A percentile compares a stretch with the other conserved stretches of the same genome.
These are phyloP conservation scores for Nothopassalora personata DNA, from an alignment of 2,329 filamentous ascomycete species.

Conservation along the genomic window DNA sequence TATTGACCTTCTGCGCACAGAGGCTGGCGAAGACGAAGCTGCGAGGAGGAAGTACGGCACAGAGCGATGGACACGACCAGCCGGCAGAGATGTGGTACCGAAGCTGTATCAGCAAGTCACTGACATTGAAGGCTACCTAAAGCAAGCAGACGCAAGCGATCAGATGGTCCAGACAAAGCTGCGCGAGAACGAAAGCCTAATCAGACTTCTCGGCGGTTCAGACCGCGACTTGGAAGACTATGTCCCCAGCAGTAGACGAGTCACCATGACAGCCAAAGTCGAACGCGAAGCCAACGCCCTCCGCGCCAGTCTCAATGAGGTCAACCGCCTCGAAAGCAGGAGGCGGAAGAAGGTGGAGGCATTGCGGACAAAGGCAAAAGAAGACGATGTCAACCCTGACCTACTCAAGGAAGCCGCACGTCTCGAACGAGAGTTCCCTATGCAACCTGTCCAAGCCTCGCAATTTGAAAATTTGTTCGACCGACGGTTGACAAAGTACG, in stretches of 20 bases:
- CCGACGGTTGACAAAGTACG: conserved; percentile 72
- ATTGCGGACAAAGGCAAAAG: conserved; percentile 70
- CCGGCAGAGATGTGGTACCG: conserved; percentile 62
- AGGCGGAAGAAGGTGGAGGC: conserved; percentile 73
- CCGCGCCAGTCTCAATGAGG: conserved; percentile 76
- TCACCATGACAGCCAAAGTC: conserved; percentile 72
- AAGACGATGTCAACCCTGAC: conserved; percentile 80
- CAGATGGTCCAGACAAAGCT: conserved; percentile 73
- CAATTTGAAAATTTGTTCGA: conserved; percentile 94
- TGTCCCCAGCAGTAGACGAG: conserved; percentile 77
- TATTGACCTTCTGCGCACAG: conserved; percentile 67
- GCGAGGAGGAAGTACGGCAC: conserved; percentile 77
- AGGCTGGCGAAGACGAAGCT: conserved; percentile 76
- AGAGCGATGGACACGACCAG: conserved; percentile 70
- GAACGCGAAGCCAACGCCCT: conserved; percentile 73
- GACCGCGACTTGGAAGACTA: conserved; percentile 80
- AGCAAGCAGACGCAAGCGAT: conserved; percentile 62
- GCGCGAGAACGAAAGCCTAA: conserved; percentile 65
- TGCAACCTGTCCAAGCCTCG: conserved; percentile 75
- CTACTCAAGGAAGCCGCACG: conserved; percentile 78
- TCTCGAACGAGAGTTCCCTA: conserved; percentile 78
- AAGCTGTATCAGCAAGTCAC: conserved; percentile 69
- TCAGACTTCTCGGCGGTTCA: conserved; percentile 70
- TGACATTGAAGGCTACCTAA: conserved; percentile 85
- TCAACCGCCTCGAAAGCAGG: conserved; percentile 74